Base-by-base conservation (phyloP, 1,284 basidiomycete genomes). In the Moesziomyces antarcticus region DNA sequence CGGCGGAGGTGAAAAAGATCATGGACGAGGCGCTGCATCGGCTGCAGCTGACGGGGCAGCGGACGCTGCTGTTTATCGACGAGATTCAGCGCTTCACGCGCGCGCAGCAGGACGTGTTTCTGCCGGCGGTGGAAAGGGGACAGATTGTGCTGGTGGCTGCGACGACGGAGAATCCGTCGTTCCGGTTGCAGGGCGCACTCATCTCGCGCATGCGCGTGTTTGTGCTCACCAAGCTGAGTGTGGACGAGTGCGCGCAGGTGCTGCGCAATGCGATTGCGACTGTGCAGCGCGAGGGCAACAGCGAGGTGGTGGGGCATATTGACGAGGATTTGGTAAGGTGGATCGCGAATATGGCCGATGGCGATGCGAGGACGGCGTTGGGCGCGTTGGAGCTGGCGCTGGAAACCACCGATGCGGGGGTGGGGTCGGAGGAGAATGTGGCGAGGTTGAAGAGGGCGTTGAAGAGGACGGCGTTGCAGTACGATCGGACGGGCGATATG, bases 161-260 rank as follows among this genome's bases (percentile, higher is more conserved):
- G 1, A 96, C 93, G 3, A 96, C 93, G 0, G 93, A 96, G 84
- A 96, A 96, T 78, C 93, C 93, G 0, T 93, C 92, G 1, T 96
- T 95, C 86, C 92, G 78, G 3, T 47, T 81, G 89, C 51, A 89
- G 88, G 37, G 91, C 44, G 81, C 93, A 5, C 86, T 94, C 40
- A 85, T 94, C 41, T 92, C 91, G 77, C 89, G 93, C 47, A 93
- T 92, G 84, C 88, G 92, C n/a, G 84, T 86, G 14, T 83, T 83
- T 33, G 78, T 83, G 9, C 73, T 83, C 8, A 64, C 65, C 40
- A 83, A 81, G 58, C 62, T 78, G 24, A 55, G 62, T 50, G 64
- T 73, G 25, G 54, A 79, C 30, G 73, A 81, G 35, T 75, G 69
- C 50, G 51, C 68, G 24, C 37, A 62, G 55, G 78, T 82, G 25